phyloP scores from a whole-genome alignment of 768 basidiomycete genomes.

The Scleroderma citrinum region DNA sequence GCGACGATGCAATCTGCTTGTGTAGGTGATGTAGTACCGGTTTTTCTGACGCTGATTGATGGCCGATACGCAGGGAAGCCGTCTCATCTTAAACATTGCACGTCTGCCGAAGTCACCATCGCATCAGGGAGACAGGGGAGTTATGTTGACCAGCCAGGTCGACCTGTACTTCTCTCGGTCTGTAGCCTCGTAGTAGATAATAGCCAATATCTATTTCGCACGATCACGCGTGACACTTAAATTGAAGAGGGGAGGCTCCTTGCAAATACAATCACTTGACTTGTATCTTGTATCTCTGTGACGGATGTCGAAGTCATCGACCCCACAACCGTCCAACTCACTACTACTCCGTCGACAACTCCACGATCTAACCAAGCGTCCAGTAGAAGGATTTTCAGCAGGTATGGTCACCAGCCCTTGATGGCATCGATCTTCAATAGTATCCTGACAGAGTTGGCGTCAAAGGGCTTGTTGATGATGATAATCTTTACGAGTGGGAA shows the following conservation, averaged over 20 bases:
- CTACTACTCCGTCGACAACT: constrained; percentile 77
- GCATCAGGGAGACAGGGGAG: not conserved
- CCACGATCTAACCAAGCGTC: constrained; percentile 81
- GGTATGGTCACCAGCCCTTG: constrained; percentile 40
- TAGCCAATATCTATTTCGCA: constrained; percentile 8
- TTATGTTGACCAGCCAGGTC: not conserved
- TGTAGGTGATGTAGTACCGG: not conserved
- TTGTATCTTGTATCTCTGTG: constrained; percentile 10
- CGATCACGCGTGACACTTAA: constrained; percentile 13
- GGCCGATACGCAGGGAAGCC: constrained; percentile 1
- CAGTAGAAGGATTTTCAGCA: constrained; percentile 96
- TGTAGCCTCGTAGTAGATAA: not conserved
- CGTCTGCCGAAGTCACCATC: not conserved
- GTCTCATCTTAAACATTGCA: constrained; percentile 4
- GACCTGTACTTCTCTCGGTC: not conserved
- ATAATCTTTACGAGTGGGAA: constrained; percentile 96
- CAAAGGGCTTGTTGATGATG: constrained; percentile 87
- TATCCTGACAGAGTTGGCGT: constrained; percentile 28
- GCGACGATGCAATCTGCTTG: not conserved
- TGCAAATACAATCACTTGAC: not conserved
- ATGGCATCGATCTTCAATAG: constrained; percentile 28
- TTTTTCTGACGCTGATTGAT: not conserved
- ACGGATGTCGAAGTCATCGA: constrained; percentile 41
- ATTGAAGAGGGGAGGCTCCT: not conserved
- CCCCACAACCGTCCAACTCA: constrained; percentile 30